Conservation (phyloP, 2,329 filamentous ascomycete genomes). For the Bipolaris zeicola region DNA sequence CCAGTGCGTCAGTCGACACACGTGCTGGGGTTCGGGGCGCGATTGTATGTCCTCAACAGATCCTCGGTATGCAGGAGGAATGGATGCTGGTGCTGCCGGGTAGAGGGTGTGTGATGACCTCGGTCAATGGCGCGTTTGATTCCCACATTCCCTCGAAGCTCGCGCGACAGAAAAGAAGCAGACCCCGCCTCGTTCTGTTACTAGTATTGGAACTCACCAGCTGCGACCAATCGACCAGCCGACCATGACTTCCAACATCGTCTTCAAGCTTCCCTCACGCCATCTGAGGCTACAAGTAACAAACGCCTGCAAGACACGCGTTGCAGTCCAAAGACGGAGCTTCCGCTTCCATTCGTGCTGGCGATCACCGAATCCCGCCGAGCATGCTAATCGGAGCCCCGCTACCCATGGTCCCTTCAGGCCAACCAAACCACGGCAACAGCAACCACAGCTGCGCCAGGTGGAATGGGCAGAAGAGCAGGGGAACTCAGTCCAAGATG, state of each 20-base stretch:
- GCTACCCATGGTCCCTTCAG: constrained; percentile 27
- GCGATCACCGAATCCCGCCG: constrained; percentile 21
- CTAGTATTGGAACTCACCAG: constrained; percentile 6
- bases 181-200: constrained; percentile 16
- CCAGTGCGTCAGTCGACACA: constrained; percentile 37
- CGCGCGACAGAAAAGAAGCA: constrained; percentile 28
- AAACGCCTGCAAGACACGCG: neutral
- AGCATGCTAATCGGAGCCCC: constrained; percentile 28
- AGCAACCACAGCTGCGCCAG: constrained; percentile 23
- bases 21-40: constrained; percentile 20
- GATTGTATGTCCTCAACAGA: constrained; percentile 18
- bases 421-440: constrained; percentile 27
- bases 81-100: constrained; percentile 19
- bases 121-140: constrained; percentile 25
- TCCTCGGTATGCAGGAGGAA: constrained; percentile 15
- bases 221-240: constrained; percentile 15
- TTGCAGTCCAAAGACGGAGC: constrained; percentile 9
- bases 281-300: neutral
- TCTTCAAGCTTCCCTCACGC: constrained; percentile 19
- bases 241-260: constrained; percentile 37
- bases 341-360: constrained; percentile 30
- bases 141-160: constrained; percentile 19
- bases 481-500: constrained; percentile 12
- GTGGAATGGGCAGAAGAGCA: constrained; percentile 17
- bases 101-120: constrained; percentile 22